Percentiles rank a stretch among this genome's conserved stretches.
Evolutionary conservation across 2,329 filamentous ascomycete species (phyloP).

Genomic region (Biscogniauxia marginata): DNA sequence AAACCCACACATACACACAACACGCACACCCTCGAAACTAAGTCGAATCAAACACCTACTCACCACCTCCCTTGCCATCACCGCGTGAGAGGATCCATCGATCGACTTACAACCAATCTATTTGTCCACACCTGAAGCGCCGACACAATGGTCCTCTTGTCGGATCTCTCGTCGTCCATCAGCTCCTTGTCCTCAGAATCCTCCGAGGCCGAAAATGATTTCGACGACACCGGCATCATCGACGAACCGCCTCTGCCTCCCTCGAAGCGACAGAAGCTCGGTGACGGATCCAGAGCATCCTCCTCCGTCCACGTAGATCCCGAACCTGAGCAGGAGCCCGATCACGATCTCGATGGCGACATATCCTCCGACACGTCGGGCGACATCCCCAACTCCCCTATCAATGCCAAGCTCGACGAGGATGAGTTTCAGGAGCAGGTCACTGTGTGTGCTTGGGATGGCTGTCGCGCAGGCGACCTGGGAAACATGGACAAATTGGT

Average conservation of each 20-base stretch:
- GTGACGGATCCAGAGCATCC: constrained; percentile 38
- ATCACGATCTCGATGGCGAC: constrained; percentile 53
- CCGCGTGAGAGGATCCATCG: too few species aligned
- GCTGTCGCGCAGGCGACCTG: constrained; percentile 68
- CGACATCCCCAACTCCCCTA: constrained; percentile 72
- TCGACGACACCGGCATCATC: constrained; percentile 18
- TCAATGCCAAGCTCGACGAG: constrained; percentile 67
- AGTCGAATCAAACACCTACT: too few species aligned
- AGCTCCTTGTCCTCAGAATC: constrained; percentile 33
- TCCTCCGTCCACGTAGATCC: constrained; percentile 50
- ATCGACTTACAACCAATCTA: background rate
- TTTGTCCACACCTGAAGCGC: background rate
- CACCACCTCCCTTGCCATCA: too few species aligned
- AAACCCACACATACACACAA: too few species aligned
- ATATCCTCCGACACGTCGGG: constrained; percentile 90
- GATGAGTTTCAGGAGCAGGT: constrained; percentile 77
- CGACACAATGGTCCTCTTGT: constrained; percentile 27
- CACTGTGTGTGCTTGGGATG: constrained; percentile 75
- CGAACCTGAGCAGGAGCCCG: constrained; percentile 43
- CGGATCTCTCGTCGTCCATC: constrained; percentile 33
- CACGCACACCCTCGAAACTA: too few species aligned
- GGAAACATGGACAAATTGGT: constrained; percentile 80
- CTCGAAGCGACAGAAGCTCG: constrained; percentile 37
- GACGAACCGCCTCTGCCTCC: constrained; percentile 34
- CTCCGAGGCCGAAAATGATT: constrained; percentile 23